phyloP scores from a whole-genome alignment of 352 stramenopile genomes.

The Thalassiosira mediterranea region DNA sequence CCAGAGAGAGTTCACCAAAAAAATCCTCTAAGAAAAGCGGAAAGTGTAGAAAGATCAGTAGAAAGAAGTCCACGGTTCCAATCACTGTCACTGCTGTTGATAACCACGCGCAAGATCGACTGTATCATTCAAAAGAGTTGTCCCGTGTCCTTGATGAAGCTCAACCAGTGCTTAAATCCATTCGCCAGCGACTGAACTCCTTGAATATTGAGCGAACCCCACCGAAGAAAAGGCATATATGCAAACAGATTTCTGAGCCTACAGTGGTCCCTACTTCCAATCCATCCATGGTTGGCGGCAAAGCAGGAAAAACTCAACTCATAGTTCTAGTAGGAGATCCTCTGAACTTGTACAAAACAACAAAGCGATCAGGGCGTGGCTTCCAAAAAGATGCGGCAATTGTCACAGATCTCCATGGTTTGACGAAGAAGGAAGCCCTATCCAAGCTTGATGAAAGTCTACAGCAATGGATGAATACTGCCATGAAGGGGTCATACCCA shows the following conservation, averaged over 20 bases:
- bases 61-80: background rate
- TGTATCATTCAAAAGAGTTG: conserved; percentile 28
- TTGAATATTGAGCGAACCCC: conserved; percentile 18
- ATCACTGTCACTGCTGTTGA: background rate
- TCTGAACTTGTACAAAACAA: conserved; percentile 41
- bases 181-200: conserved; percentile 22
- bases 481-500: conserved; percentile 21
- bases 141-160: conserved; percentile 35
- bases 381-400: background rate
- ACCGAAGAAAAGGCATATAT: conserved; percentile 4
- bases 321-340: conserved; percentile 31
- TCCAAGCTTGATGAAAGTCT: conserved; percentile 7
- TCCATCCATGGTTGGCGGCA: conserved; percentile 22
- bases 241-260: background rate
- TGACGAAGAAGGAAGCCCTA: conserved; percentile 14
- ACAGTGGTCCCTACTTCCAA: conserved; percentile 3
- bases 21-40: background rate
- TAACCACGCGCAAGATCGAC: conserved; percentile 7
- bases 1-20: background rate
- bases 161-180: conserved; percentile 29
- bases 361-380: conserved; percentile 12
- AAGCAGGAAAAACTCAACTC: conserved; percentile 31
- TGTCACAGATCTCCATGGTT: conserved; percentile 22
- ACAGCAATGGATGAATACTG: conserved; percentile 12
- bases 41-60: background rate